Percentiles rank a stretch among this genome's conserved stretches.
Conservation (phyloP, 2,329 filamentous ascomycete species). For the Chaetomium sp. region DNA sequence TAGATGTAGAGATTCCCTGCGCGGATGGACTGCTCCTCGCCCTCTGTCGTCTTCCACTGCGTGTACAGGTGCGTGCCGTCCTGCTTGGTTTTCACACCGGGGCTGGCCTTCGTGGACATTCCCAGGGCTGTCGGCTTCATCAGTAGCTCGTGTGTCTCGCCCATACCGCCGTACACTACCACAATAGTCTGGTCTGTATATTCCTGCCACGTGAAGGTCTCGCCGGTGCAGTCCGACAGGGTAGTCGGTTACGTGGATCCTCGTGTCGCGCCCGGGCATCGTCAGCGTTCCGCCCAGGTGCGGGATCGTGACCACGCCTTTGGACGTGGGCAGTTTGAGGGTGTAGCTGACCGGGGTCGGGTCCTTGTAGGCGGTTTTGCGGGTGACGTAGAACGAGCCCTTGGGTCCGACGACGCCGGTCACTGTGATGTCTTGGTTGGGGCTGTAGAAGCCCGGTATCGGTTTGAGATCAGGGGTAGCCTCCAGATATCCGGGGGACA, state of each 20-base stretch:
- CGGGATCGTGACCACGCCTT: constrained; percentile 55
- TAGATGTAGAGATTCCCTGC: constrained; percentile 47
- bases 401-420: constrained; percentile 62
- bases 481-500: constrained; percentile 69
- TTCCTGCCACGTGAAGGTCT: constrained; percentile 70
- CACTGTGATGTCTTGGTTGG: constrained; percentile 55
- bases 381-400: constrained; percentile 64
- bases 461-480: constrained; percentile 55
- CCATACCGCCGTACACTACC: constrained; percentile 64
- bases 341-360: constrained; percentile 61
- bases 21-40: constrained; percentile 39
- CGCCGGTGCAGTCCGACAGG: constrained; percentile 68
- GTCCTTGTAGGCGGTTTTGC: constrained; percentile 68
- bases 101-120: constrained; percentile 23
- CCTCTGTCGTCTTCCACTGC: constrained; percentile 36
- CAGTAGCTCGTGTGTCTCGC: constrained; percentile 64
- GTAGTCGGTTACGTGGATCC: constrained; percentile 69
- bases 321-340: constrained; percentile 56
- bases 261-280: constrained; percentile 66
- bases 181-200: constrained; percentile 61
- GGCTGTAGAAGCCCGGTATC: constrained; percentile 55
- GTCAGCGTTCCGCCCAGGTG: constrained; percentile 57
- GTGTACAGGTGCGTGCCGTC: constrained; percentile 35
- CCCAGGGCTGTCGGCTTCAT: constrained; percentile 30
- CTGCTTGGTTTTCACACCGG: constrained; percentile 33